Percentiles rank a stretch among this genome's conserved stretches.
Evolutionary conservation across 2,329 filamentous ascomycete species (phyloP).

Genomic region (Mollisiaceae sp.): DNA sequence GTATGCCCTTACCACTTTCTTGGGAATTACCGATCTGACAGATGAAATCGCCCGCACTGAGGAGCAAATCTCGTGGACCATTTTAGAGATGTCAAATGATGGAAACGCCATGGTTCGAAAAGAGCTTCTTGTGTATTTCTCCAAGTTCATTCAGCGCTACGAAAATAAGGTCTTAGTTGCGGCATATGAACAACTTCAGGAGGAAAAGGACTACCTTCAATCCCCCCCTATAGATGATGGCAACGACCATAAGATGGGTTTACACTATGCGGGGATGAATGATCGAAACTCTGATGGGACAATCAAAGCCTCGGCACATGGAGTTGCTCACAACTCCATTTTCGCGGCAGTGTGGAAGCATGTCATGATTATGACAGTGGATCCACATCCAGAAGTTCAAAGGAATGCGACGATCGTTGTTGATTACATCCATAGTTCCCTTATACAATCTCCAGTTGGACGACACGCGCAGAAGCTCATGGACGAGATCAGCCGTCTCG

Average conservation of each 20-base stretch:
- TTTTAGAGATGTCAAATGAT: slow-evolving; percentile 91
- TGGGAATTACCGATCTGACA: slow-evolving; percentile 91
- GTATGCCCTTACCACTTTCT: slow-evolving; percentile 89
- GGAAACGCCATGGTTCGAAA: slow-evolving; percentile 93
- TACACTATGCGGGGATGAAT: slow-evolving; percentile 64
- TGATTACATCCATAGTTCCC: slow-evolving; percentile 79
- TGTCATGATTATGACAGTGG: slow-evolving; percentile 85
- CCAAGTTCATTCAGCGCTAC: slow-evolving; percentile 87
- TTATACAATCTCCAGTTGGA: slow-evolving; percentile 79
- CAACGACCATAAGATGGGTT: slow-evolving; percentile 63
- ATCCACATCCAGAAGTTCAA: slow-evolving; percentile 93
- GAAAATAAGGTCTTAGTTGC: slow-evolving; percentile 91
- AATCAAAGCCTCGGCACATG: slow-evolving; percentile 60
- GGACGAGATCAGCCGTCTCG: slow-evolving; percentile 68
- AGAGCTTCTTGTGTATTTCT: slow-evolving; percentile 92
- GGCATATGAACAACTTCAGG: slow-evolving; percentile 86
- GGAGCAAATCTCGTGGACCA: slow-evolving; percentile 85
- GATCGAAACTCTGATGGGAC: slow-evolving; percentile 62
- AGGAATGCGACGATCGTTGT: slow-evolving; percentile 83
- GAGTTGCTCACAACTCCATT: slow-evolving; percentile 82
- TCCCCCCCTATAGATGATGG: slow-evolving; percentile 61
- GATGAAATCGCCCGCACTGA: slow-evolving; percentile 91
- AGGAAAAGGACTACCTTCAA: slow-evolving; percentile 75
- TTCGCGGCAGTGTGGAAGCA: slow-evolving; percentile 96
- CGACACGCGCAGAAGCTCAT: slow-evolving; percentile 72